A percentile compares a stretch with the other conserved stretches of the same genome.
These are phyloP conservation scores for Quercus phellos DNA, from an alignment of 331 rosid species.

Conservation along the genomic window DNA sequence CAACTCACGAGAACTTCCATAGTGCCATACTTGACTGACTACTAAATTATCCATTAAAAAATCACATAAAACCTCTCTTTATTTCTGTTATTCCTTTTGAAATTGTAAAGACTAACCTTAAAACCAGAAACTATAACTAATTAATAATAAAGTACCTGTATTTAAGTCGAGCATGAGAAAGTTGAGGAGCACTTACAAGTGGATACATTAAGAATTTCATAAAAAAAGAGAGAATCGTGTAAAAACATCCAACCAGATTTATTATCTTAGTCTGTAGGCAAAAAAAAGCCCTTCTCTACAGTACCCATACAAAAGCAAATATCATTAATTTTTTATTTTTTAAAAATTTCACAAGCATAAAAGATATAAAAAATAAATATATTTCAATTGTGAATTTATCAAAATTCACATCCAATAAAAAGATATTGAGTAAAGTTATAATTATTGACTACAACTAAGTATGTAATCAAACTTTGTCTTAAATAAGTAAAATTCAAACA, in stretches of 20 bases:
- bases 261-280: not conserved
- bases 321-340: too few species aligned
- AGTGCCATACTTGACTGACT: constrained; percentile 6
- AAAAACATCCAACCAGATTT: not conserved
- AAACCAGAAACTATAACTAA: constrained; percentile 19
- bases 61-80: not conserved
- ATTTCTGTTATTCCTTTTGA: not conserved
- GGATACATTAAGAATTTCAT: not conserved
- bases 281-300: not conserved
- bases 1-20: constrained; percentile 32
- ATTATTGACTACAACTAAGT: too few species aligned
- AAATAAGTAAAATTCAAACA: too few species aligned
- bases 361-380: too few species aligned
- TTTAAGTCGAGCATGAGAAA: constrained; percentile 33
- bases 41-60: not conserved
- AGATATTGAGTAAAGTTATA: too few species aligned
- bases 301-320: too few species aligned
- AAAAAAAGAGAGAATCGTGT: not conserved
- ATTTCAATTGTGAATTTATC: too few species aligned
- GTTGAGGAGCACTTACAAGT: constrained; percentile 12
- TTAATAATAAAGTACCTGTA: constrained; percentile 1
- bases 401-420: too few species aligned
- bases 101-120: constrained; percentile 2
- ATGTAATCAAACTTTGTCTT: too few species aligned
- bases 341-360: too few species aligned